Evolutionary conservation across 2,329 filamentous ascomycete species (phyloP).

Genomic region (Chlorencoelia australis): DNA sequence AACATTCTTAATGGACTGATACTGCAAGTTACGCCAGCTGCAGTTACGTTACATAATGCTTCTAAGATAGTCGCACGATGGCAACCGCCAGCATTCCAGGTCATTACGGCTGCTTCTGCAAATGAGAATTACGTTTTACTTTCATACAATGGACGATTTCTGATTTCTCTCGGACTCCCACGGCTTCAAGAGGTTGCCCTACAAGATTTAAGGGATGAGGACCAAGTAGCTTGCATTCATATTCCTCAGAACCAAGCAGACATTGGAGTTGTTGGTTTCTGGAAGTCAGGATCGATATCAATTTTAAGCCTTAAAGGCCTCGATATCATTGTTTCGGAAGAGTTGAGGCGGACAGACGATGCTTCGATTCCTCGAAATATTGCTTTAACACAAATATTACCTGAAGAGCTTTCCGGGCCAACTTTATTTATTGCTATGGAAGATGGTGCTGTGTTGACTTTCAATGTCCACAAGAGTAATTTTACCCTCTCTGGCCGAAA

Average conservation of each 20-base stretch:
- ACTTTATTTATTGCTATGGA: constrained; percentile 86
- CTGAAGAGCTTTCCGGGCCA: constrained; percentile 44
- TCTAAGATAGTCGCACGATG: constrained; percentile 50
- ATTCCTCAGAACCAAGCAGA: constrained; percentile 53
- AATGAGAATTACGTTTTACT: constrained; percentile 62
- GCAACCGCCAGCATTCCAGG: constrained; percentile 38
- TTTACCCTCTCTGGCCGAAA: constrained; percentile 62
- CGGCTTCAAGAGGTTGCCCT: constrained; percentile 46
- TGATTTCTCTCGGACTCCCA: constrained; percentile 58
- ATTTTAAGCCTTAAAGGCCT: constrained; percentile 61
- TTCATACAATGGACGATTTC: constrained; percentile 62
- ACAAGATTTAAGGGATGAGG: constrained; percentile 52
- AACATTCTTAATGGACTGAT: constrained; percentile 55
- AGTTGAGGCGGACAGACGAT: constrained; percentile 51
- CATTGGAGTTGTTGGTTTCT: constrained; percentile 77
- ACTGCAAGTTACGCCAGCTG: constrained; percentile 64
- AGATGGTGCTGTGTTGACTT: constrained; percentile 83
- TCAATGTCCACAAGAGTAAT: constrained; percentile 54
- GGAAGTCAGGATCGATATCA: constrained; percentile 70
- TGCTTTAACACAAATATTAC: constrained; percentile 68
- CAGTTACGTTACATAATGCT: constrained; percentile 51
- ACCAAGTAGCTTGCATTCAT: constrained; percentile 80
- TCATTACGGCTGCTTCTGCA: constrained; percentile 69
- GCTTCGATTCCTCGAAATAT: constrained; percentile 77
- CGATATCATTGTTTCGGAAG: constrained; percentile 53